These are phyloP conservation scores for Elaeagnus macrophylla DNA, from an alignment of 306 rosid genomes.

Conservation along the genomic window DNA sequence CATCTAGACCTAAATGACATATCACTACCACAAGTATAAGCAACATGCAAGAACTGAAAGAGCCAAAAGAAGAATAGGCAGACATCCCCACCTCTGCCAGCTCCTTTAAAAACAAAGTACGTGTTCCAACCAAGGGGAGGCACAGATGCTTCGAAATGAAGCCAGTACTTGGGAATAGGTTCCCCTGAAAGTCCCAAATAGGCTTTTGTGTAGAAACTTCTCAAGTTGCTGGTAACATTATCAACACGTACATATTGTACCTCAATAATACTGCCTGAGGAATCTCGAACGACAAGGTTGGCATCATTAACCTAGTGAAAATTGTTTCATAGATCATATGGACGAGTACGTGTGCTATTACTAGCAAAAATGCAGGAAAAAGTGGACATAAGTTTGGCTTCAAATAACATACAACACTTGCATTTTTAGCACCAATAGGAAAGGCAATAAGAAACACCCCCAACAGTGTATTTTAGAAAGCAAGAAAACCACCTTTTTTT, in stretches of 20 bases:
- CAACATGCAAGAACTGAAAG: neutral
- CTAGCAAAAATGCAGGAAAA: neutral
- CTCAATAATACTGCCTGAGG: slow-evolving; percentile 46
- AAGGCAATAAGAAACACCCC: too few relatives aligned
- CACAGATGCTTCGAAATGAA: slow-evolving; percentile 66
- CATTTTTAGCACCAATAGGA: too few relatives aligned
- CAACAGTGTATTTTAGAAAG: too few relatives aligned
- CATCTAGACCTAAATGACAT: neutral
- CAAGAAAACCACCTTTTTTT: too few relatives aligned
- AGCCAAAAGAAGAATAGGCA: neutral
- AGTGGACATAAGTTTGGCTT: neutral
- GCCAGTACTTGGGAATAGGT: slow-evolving; percentile 66
- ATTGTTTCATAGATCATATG: slow-evolving; percentile 19
- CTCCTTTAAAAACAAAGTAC: slow-evolving; percentile 54
- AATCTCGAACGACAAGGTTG: slow-evolving; percentile 64
- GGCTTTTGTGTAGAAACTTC: slow-evolving; percentile 59
- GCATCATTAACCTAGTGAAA: slow-evolving; percentile 57
- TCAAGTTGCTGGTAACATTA: slow-evolving; percentile 44
- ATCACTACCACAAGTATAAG: neutral
- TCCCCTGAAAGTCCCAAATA: slow-evolving; percentile 50
- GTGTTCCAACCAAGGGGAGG: slow-evolving; percentile 90
- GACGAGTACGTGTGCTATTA: neutral
- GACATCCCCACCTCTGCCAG: slow-evolving; percentile 31
- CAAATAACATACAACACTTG: too few relatives aligned
- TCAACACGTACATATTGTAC: slow-evolving; percentile 53